phyloP scores from a whole-genome alignment of 2,329 filamentous ascomycete species.

The Microdochium trichocladiopsis region DNA sequence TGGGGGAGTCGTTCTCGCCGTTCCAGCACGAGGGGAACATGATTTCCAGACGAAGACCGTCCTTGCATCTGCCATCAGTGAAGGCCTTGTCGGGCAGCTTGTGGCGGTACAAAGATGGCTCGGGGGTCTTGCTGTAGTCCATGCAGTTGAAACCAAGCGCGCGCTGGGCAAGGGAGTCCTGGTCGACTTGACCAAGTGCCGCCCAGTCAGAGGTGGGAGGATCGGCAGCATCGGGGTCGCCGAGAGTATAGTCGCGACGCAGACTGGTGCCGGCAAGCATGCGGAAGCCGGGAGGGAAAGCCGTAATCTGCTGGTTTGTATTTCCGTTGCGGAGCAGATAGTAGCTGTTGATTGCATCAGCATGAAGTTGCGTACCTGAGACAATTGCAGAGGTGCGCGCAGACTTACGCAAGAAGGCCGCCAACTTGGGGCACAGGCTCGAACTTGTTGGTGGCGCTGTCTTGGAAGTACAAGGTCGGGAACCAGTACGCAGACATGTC shows the following conservation, averaged over 20 bases:
- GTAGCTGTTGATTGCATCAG: slow-evolving; percentile 44
- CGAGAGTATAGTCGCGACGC: slow-evolving; percentile 62
- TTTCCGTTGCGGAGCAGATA: slow-evolving; percentile 63
- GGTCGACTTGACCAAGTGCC: slow-evolving; percentile 52
- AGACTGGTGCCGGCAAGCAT: slow-evolving; percentile 73
- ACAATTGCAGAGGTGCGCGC: background rate
- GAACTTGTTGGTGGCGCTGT: slow-evolving; percentile 54
- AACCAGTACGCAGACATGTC: slow-evolving; percentile 90
- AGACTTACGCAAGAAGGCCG: slow-evolving; percentile 75
- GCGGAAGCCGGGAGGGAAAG: slow-evolving; percentile 70
- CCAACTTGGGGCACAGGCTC: slow-evolving; percentile 68
- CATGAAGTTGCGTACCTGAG: background rate
- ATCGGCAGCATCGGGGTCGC: slow-evolving; percentile 58
- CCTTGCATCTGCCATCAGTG: slow-evolving; percentile 72
- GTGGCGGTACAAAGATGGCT: slow-evolving; percentile 75
- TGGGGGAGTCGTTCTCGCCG: slow-evolving; percentile 51
- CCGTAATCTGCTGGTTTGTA: slow-evolving; percentile 49
- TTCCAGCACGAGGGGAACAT: slow-evolving; percentile 92
- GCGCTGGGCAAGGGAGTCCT: slow-evolving; percentile 67
- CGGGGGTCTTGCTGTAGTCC: slow-evolving; percentile 62
- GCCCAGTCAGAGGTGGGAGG: slow-evolving; percentile 65
- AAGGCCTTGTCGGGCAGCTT: slow-evolving; percentile 72
- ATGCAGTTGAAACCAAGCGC: slow-evolving; percentile 94
- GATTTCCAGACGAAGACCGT: slow-evolving; percentile 76
- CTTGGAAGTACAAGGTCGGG: slow-evolving; percentile 70